A percentile compares a stretch with the other conserved stretches of the same genome.
Evolutionary conservation across 2,329 filamentous ascomycete genomes (phyloP).

Genomic region (Cytospora leucostoma): DNA sequence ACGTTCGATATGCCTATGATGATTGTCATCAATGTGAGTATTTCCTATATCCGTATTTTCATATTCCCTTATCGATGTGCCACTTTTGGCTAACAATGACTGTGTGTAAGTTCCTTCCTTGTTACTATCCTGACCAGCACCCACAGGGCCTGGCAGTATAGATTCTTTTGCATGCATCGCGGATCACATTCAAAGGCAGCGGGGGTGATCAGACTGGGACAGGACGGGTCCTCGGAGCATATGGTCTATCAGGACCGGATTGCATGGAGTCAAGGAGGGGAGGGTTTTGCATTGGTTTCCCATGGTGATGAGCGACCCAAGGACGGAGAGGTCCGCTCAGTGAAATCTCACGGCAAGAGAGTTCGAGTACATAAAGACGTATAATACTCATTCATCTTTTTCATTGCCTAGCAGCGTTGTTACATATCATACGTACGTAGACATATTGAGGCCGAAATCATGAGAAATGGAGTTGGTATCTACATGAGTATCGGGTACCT

Average conservation of each 20-base stretch:
- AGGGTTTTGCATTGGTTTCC: slow-evolving; percentile 13
- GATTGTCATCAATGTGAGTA: slow-evolving; percentile 94
- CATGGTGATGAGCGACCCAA: background rate
- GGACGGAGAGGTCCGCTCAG: background rate
- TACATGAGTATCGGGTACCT: too few relatives aligned
- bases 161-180: slow-evolving; percentile 6
- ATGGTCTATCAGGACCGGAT: slow-evolving; percentile 15
- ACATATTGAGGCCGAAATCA: too few relatives aligned
- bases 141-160: slow-evolving; percentile 55
- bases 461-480: too few relatives aligned
- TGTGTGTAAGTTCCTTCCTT: slow-evolving; percentile 55
- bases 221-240: slow-evolving; percentile 7
- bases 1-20: slow-evolving; percentile 98
- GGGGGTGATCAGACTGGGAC: background rate
- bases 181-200: background rate
- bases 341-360: background rate
- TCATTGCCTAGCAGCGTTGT: too few relatives aligned
- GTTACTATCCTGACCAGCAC: slow-evolving; percentile 60
- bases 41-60: slow-evolving; percentile 64
- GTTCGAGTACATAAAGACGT: background rate
- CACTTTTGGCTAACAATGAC: background rate
- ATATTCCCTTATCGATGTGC: background rate
- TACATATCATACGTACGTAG: too few relatives aligned
- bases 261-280: slow-evolving; percentile 20
- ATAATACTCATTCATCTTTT: background rate